Percentiles rank a stretch among this genome's conserved stretches.
phyloP scores from a whole-genome alignment of 2,329 filamentous ascomycete species.

The Botrytis aclada region DNA sequence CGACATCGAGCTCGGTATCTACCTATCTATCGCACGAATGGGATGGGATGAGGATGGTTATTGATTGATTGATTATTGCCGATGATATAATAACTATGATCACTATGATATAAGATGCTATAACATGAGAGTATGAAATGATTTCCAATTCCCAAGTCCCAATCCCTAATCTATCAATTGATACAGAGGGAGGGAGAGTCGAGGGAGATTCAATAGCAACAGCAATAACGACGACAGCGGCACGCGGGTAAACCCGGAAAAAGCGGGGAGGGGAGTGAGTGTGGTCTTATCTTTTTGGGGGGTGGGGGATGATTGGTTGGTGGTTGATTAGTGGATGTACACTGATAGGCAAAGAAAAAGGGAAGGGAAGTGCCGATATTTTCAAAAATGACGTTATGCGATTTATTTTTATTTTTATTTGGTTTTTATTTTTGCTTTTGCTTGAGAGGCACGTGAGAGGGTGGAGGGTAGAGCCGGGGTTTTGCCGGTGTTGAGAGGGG shows the following conservation, averaged over 20 bases:
- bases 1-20: too few species aligned
- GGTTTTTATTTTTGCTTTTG: neutral
- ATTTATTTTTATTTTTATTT: neutral
- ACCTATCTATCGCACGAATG: too few species aligned
- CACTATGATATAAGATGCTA: too few species aligned
- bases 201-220: too few species aligned
- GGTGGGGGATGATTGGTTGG: neutral
- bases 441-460: neutral
- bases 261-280: neutral
- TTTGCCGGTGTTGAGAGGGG: neutral
- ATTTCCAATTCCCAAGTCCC: too few species aligned
- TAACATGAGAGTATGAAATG: too few species aligned
- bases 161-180: too few species aligned
- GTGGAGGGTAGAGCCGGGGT: neutral
- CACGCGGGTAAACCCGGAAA: neutral
- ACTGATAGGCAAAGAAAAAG: neutral
- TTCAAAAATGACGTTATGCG: neutral
- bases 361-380: neutral
- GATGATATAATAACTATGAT: too few species aligned
- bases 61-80: too few species aligned
- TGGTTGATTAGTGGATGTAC: neutral
- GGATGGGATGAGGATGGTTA: too few species aligned
- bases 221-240: too few species aligned
- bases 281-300: neutral
- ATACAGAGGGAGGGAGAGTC: too few species aligned